Conservation (phyloP, 2,329 filamentous ascomycete genomes). For the Sordariomycetes sp. region DNA sequence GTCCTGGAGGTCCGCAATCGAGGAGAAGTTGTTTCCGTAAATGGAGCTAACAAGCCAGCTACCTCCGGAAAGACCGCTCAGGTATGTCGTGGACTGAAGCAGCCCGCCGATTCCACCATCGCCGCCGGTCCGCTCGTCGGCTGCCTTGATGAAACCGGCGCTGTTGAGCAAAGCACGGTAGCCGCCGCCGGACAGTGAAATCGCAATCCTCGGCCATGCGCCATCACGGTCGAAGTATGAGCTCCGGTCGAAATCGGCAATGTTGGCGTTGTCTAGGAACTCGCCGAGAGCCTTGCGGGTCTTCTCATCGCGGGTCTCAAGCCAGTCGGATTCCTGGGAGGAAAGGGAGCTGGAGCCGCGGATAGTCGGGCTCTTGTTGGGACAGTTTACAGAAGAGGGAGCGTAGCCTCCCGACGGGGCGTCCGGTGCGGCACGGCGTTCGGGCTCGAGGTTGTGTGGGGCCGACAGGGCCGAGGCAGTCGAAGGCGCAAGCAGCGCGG, state of each 20-base stretch:
- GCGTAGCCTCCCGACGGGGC: slow-evolving; percentile 53
- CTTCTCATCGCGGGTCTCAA: slow-evolving; percentile 57
- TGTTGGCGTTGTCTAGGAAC: slow-evolving; percentile 61
- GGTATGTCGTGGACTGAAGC: slow-evolving; percentile 70
- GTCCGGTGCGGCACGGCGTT: slow-evolving; percentile 21
- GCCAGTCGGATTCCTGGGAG: slow-evolving; percentile 61
- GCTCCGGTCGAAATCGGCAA: slow-evolving; percentile 67
- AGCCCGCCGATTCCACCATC: slow-evolving; percentile 70
- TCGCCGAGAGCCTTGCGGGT: slow-evolving; percentile 67
- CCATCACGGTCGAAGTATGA: slow-evolving; percentile 49
- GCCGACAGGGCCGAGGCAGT: slow-evolving; percentile 5
- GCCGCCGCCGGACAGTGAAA: slow-evolving; percentile 75
- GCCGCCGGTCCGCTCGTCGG: slow-evolving; percentile 57
- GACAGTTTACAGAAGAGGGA: slow-evolving; percentile 59
- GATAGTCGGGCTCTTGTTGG: slow-evolving; percentile 56
- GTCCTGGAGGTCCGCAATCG: slow-evolving; percentile 36
- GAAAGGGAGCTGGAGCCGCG: slow-evolving; percentile 52
- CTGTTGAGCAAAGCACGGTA: slow-evolving; percentile 82
- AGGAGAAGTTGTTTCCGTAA: slow-evolving; percentile 75
- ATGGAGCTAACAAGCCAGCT: slow-evolving; percentile 79
- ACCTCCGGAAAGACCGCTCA: slow-evolving; percentile 72
- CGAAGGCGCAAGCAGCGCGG: slow-evolving; percentile 1
- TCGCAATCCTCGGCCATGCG: slow-evolving; percentile 48
- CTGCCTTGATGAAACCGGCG: slow-evolving; percentile 68
- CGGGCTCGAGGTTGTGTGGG: neutral